Conservation (phyloP, 805 yeast species). For the Candida verbasci region DNA sequence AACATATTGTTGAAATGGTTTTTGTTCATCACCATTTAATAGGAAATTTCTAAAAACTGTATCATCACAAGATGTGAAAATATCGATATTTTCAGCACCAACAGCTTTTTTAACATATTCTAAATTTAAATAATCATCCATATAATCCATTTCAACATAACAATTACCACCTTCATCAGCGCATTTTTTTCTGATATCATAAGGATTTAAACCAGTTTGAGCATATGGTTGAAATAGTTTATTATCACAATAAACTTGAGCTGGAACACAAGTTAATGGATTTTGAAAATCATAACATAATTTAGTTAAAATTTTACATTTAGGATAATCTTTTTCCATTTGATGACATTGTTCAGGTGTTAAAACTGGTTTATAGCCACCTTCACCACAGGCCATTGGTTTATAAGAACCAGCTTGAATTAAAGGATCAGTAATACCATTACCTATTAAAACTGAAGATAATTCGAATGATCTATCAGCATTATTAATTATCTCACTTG, state of each 20-base stretch:
- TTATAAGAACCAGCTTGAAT: constrained; percentile 35
- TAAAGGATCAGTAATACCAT: constrained; percentile 42
- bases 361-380: constrained; percentile 37
- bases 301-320: constrained; percentile 27
- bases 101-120: constrained; percentile 50
- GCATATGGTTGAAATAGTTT: constrained; percentile 25
- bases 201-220: constrained; percentile 57
- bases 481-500: constrained; percentile 71
- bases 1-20: constrained; percentile 66
- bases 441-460: constrained; percentile 39
- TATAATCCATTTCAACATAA: constrained; percentile 46
- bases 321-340: constrained; percentile 31
- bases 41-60: constrained; percentile 46
- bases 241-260: constrained; percentile 26
- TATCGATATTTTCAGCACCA: constrained; percentile 51
- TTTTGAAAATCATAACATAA: constrained; percentile 28
- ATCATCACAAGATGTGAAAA: constrained; percentile 44
- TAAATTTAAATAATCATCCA: constrained; percentile 50
- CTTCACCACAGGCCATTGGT: constrained; percentile 46
- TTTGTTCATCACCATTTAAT: constrained; percentile 62
- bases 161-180: constrained; percentile 47
- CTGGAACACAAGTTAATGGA: constrained; percentile 40
- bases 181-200: constrained; percentile 57
- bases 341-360: constrained; percentile 26
- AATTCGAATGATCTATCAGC: constrained; percentile 44